Percentiles rank a stretch among this genome's conserved stretches.
phyloP scores from a whole-genome alignment of 495 filamentous ascomycete species.

The Lepraria neglecta region DNA sequence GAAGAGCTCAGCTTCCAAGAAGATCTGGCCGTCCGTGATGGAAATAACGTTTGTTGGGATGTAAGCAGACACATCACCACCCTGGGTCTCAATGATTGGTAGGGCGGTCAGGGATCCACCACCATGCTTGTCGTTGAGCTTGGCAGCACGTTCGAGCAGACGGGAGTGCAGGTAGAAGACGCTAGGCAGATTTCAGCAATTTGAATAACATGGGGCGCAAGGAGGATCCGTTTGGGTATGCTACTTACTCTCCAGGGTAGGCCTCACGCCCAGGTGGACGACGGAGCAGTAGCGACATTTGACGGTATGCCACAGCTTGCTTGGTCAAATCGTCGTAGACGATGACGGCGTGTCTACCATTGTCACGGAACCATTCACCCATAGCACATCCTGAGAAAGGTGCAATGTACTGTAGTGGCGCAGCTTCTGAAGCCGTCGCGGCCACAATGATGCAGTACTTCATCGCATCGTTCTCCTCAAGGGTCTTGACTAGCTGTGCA shows the following conservation, averaged over 20 bases:
- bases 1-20: conserved; percentile 98
- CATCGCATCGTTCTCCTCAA: conserved; percentile 99
- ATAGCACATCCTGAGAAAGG: conserved; percentile 84
- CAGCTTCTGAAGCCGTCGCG: conserved; percentile 96
- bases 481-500: conserved; percentile 97
- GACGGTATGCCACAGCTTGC: conserved; percentile 98
- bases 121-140: conserved; percentile 96
- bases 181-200: conserved; percentile 36
- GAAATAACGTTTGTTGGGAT: conserved; percentile 99
- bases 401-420: conserved; percentile 87
- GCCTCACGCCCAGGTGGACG: conserved; percentile 99
- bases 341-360: conserved; percentile 85
- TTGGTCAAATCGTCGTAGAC: conserved; percentile 97
- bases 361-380: conserved; percentile 86
- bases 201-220: background rate
- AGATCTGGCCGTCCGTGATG: conserved; percentile 99
- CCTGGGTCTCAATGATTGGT: conserved; percentile 98
- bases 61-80: conserved; percentile 99
- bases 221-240: background rate
- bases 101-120: conserved; percentile 96
- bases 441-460: conserved; percentile 96
- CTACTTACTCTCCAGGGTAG: conserved; percentile 84
- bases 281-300: conserved; percentile 99
- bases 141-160: conserved; percentile 98
- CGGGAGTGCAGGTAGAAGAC: conserved; percentile 99